A percentile compares a stretch with the other conserved stretches of the same genome.
Evolutionary conservation across 202 grass and related monocot genomes (phyloP).

Genomic region (Carex arenaria): DNA sequence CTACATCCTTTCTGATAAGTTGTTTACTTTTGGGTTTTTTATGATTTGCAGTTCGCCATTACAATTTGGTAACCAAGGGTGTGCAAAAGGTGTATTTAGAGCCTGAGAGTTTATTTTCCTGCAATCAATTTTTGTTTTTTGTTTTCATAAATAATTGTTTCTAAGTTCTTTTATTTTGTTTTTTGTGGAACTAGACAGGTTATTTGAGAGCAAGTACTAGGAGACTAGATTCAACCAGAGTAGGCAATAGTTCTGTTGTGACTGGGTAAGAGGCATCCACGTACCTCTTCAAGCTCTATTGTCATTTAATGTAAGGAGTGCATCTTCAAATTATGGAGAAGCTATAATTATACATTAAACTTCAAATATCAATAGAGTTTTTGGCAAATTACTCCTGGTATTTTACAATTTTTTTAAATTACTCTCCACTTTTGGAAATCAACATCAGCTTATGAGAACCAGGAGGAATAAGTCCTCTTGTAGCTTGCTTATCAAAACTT

Average conservation of each 20-base stretch:
- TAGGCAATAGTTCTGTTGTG: background rate
- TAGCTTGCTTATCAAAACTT: background rate
- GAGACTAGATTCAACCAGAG: constrained; percentile 26
- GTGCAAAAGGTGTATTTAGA: background rate
- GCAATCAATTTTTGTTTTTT: background rate
- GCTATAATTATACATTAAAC: background rate
- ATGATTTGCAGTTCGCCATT: background rate
- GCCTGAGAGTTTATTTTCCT: background rate
- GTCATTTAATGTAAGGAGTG: constrained; percentile 6
- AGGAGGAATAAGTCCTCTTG: background rate
- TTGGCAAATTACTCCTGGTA: background rate
- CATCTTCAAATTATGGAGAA: background rate
- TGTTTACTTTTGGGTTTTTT: background rate
- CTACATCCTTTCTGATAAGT: background rate
- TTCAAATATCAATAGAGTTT: background rate
- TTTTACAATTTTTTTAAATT: background rate
- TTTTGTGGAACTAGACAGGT: constrained; percentile 40
- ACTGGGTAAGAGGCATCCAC: constrained; percentile 25
- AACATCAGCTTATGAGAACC: background rate
- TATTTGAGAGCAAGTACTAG: constrained; percentile 18
- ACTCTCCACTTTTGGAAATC: background rate
- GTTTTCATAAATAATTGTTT: background rate
- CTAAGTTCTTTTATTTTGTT: background rate
- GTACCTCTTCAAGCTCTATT: background rate
- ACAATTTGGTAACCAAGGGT: background rate